These are phyloP conservation scores for Aureobasidium lini DNA, from an alignment of 2,329 filamentous ascomycete genomes.

Conservation along the genomic window DNA sequence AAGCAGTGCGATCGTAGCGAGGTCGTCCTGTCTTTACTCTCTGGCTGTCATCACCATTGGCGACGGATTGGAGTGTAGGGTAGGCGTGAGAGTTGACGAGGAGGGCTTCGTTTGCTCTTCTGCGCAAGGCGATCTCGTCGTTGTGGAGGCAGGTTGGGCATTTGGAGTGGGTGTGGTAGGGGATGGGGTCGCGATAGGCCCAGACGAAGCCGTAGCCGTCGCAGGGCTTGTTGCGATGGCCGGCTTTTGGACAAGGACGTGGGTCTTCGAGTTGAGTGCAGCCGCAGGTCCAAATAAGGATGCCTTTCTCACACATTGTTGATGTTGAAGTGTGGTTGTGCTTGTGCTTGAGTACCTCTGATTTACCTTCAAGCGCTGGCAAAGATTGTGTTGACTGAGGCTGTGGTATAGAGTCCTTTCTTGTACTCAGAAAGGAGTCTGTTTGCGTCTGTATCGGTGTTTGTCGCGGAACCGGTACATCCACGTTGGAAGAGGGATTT, in stretches of 20 bases:
- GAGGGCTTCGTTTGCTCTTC: not conserved
- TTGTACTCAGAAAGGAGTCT: not conserved
- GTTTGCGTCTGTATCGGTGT: not conserved
- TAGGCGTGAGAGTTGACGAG: not conserved
- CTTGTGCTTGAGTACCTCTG: no score
- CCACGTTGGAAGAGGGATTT: not conserved
- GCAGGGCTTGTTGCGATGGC: not conserved
- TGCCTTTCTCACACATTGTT: conserved; percentile 8
- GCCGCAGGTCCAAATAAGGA: conserved; percentile 1
- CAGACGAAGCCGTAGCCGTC: conserved; percentile 2
- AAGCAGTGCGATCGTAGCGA: not conserved
- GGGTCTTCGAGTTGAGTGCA: conserved; percentile 2
- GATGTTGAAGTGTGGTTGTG: not conserved
- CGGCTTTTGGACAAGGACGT: not conserved
- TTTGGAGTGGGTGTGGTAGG: not conserved
- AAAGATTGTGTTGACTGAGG: no score
- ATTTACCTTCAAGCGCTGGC: no score
- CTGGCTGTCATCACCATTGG: not conserved
- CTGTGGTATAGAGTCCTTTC: not conserved
- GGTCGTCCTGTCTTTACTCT: not conserved
- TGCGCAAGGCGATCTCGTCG: not conserved
- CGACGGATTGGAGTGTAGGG: not conserved
- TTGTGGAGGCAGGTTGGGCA: not conserved
- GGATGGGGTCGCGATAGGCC: conserved; percentile 2
- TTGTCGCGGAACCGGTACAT: not conserved